phyloP scores from a whole-genome alignment of 805 yeast genomes.

The Teunomyces pallodes region DNA sequence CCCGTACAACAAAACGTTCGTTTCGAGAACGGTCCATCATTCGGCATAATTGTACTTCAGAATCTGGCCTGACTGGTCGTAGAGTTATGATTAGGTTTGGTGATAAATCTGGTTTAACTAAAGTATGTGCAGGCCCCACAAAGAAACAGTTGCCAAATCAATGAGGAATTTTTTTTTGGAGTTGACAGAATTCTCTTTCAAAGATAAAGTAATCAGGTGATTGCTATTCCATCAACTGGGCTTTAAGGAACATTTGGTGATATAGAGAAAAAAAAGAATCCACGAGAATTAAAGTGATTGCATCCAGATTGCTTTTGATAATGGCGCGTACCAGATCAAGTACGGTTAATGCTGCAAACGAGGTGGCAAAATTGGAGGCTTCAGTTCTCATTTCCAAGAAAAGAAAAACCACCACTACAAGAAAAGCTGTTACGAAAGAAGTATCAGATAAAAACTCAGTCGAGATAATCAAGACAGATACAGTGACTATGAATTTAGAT shows the following conservation, averaged over 20 bases:
- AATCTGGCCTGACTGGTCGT: neutral
- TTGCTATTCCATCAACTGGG: neutral
- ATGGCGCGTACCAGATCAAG: slow-evolving; percentile 4
- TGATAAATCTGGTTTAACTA: neutral
- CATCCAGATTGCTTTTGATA: neutral
- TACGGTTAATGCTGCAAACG: neutral
- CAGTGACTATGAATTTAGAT: neutral
- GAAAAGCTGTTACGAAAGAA: neutral
- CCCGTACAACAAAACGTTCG: slow-evolving; percentile 59
- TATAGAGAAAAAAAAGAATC: neutral
- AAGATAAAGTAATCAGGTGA: neutral
- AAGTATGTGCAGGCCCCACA: too few relatives aligned
- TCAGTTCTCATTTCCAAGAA: neutral
- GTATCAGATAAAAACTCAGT: neutral
- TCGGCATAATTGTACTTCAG: neutral
- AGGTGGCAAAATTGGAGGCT: slow-evolving; percentile 1
- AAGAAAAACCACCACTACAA: neutral
- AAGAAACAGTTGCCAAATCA: too few relatives aligned
- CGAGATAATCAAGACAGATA: neutral
- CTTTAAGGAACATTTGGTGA: too few relatives aligned
- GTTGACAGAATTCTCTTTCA: neutral
- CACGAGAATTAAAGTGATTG: neutral
- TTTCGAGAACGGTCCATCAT: slow-evolving; percentile 41
- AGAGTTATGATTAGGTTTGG: neutral
- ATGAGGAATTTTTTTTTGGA: too few relatives aligned